Base-by-base conservation (phyloP, 352 stramenopile species). In the Phytophthora hybrid region DNA sequence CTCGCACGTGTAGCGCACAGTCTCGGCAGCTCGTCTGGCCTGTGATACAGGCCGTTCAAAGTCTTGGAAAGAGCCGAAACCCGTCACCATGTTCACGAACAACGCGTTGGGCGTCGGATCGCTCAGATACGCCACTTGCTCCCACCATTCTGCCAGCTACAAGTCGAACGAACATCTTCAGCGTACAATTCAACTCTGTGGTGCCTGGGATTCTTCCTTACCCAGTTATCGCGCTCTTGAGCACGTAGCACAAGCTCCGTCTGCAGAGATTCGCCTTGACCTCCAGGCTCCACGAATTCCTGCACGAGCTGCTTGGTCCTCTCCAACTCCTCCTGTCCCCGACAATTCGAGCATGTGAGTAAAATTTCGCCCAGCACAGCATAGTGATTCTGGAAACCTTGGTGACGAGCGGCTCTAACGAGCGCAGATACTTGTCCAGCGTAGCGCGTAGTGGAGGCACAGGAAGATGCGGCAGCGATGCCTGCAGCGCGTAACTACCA, bases 21-120 rank as follows among this genome's bases (percentile, higher is more conserved):
- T 92, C 68, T 91, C 84, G 5, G 84, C 83, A 14, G 85, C 81
- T 57, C 84, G 78, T 63, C 83, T 82, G 4, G 82, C 77, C 63
- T 87, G 82, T 10, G 86, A 87, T 3, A 88, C 79, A 21, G 87
- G 83, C 14, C 84, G 78, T 23, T 91, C 89, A 26, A 94, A 93
- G 66, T 98, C 94, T 65, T 97, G 85, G 18, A 90, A 90, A 52
- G 98, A 98, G n/a, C 98, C 92, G 71, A 98, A 98, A 73, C 97
- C 98, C 66, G 98, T 98, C 31, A 93, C 92, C 74, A 99, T 97
- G 74, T 98, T 99, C 67, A 98, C 90, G 44, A 97, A 95, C 29
- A 98, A 78, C 1, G 93, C 92, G 74, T 98, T 97, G 63, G 96
- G 76, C 52, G 86, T 89, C 18, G 81, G 84, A 54, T 90, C 84